These are phyloP conservation scores for Cyclotella kingstonii DNA, from an alignment of 108 stramenopile genomes.

Conservation along the genomic window DNA sequence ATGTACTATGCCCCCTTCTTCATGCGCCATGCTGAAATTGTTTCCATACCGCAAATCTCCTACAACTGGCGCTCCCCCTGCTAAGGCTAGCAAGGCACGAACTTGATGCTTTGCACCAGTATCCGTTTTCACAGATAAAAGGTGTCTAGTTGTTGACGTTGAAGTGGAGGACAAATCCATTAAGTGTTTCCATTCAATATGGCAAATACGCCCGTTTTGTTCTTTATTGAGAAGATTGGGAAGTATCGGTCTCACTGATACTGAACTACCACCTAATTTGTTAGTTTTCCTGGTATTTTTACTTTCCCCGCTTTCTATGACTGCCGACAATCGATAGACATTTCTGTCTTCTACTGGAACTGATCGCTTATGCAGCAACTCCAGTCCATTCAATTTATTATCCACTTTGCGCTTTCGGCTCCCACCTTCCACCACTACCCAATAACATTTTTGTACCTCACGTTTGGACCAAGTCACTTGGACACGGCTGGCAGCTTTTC, in stretches of 20 bases:
- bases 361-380: slow-evolving; percentile 29
- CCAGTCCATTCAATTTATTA: slow-evolving; percentile 24
- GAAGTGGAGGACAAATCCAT: slow-evolving; percentile 9
- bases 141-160: slow-evolving; percentile 18
- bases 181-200: slow-evolving; percentile 55
- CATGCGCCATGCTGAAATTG: slow-evolving; percentile 10
- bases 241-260: slow-evolving; percentile 31
- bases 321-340: slow-evolving; percentile 31
- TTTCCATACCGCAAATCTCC: slow-evolving; percentile 81
- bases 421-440: slow-evolving; percentile 51
- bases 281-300: slow-evolving; percentile 8
- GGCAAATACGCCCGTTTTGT: slow-evolving; percentile 32
- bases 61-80: slow-evolving; percentile 59
- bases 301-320: slow-evolving; percentile 14
- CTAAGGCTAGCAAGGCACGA: slow-evolving; percentile 65
- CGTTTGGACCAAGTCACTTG: slow-evolving; percentile 65
- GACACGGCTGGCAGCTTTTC: slow-evolving; percentile 73
- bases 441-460: slow-evolving; percentile 56
- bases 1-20: slow-evolving; percentile 35
- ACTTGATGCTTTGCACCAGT: slow-evolving; percentile 84
- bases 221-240: background rate
- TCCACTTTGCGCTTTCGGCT: background rate
- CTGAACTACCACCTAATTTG: slow-evolving; percentile 20
- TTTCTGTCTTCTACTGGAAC: background rate
- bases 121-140: slow-evolving; percentile 54